These are phyloP conservation scores for Vitis riparia DNA, from an alignment of 164 flowering plant genomes.

Conservation along the genomic window DNA sequence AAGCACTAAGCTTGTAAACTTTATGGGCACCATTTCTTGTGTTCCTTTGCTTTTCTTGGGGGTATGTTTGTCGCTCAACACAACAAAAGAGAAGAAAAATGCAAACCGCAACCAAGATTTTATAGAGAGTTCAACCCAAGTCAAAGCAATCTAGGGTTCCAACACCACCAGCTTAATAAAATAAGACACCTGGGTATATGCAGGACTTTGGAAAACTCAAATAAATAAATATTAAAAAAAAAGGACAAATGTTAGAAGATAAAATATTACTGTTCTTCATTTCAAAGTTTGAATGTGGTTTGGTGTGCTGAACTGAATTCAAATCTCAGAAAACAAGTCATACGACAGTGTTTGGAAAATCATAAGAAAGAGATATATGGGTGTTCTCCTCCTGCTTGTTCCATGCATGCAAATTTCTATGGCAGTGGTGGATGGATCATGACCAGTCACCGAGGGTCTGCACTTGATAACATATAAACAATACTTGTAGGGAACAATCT, in stretches of 20 bases:
- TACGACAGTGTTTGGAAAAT: too few species aligned
- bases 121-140: conserved; percentile 27
- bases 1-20: conserved; percentile 26
- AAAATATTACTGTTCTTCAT: neutral
- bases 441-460: too few species aligned
- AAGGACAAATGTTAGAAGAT: neutral
- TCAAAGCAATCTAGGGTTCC: conserved; percentile 30
- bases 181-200: conserved; percentile 12
- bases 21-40: conserved; percentile 31
- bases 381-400: too few species aligned
- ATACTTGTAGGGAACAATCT: too few species aligned
- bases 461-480: too few species aligned
- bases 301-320: neutral
- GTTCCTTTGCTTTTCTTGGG: conserved; percentile 4
- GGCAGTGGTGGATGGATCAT: too few species aligned
- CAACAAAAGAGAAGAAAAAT: conserved; percentile 8
- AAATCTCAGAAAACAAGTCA: too few species aligned
- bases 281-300: conserved; percentile 13
- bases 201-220: conserved; percentile 24
- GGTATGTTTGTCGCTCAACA: neutral
- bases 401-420: too few species aligned
- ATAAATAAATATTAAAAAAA: neutral
- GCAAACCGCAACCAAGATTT: conserved; percentile 4
- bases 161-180: conserved; percentile 13
- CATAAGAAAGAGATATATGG: too few species aligned